Evolutionary conservation across 2,329 filamentous ascomycete species (phyloP).

Genomic region (Fulvia fulva): DNA sequence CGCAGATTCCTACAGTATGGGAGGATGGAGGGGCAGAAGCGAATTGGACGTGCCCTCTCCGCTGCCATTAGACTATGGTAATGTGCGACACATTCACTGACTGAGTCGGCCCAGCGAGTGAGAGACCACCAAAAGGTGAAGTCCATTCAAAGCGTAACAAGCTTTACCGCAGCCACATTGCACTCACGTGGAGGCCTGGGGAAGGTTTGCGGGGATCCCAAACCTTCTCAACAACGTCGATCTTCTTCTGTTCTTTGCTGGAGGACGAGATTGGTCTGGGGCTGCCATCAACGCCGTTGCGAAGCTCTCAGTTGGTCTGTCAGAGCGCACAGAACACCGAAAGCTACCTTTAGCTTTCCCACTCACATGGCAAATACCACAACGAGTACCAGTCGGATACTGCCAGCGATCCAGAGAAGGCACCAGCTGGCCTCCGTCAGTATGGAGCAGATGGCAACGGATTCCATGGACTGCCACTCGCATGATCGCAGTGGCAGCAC

Average conservation of each 20-base stretch:
- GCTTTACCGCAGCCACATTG: not conserved
- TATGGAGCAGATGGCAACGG: constrained; percentile 13
- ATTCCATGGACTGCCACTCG: constrained; percentile 22
- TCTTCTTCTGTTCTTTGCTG: not conserved
- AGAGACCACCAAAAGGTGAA: not conserved
- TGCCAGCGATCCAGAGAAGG: constrained; percentile 18
- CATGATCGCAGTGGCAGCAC: constrained; percentile 19
- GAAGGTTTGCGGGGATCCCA: not conserved
- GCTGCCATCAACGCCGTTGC: not conserved
- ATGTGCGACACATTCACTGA: too few relatives aligned
- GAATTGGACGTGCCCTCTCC: too few relatives aligned
- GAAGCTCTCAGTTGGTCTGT: not conserved
- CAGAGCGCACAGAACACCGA: not conserved
- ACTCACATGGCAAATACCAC: not conserved
- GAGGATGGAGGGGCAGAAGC: too few relatives aligned
- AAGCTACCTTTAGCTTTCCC: not conserved
- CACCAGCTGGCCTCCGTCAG: constrained; percentile 9
- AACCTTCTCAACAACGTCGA: not conserved
- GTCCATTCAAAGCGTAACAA: not conserved
- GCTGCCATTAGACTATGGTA: too few relatives aligned
- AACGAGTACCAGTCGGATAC: not conserved
- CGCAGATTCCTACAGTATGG: not conserved
- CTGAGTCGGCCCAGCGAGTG: too few relatives aligned
- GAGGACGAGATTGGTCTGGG: not conserved
- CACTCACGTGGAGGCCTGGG: not conserved